Evolutionary conservation across 345 rosid genomes (phyloP), one percentile per base, ranked within the genome.

Genomic region (Camelina laxa): DNA sequence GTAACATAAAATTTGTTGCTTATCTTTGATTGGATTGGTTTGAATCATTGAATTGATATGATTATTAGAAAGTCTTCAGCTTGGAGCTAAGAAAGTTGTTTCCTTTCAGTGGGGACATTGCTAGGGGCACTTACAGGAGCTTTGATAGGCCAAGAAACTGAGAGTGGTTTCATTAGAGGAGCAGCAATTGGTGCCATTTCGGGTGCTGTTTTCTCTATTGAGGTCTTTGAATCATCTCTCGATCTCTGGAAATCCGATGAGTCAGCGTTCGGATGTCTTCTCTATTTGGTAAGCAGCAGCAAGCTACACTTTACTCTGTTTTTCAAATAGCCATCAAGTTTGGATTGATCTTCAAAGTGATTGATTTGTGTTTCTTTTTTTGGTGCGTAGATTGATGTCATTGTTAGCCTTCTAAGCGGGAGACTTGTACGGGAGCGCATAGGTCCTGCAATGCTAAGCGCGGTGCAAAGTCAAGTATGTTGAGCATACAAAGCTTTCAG

Each of bases 401-500:
- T 95, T 71, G 94, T 89, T 64, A 95, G 98, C 82, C 99, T 95
- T 79, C 77, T 95, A 11, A 95, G 97, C 27, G 98, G 99, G 58
- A 89, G 98, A 75, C 97, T 95, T 60, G 97, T 95, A 14, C 88
- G 98, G 0, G 99, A 95, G 54, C 86, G 92, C 59, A 90, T 95
- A 48, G 99, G 96, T 66, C 99, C 99, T 5, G 99, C 99, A 1
- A 92, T 95, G 99, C 84, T 95, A 58, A 95, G 97, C 80, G 99
- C 99, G 0, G 99, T 95, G 62, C 99, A 95, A 78, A 95, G 96
- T 77, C 98, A 92, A 89, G 99, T 94, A 90, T 81, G 44, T 4
- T 38, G n/a, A n/a, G 10, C n/a, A 44, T 24, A 20, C 55, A 3
- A 2, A 39, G 1, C 56, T 55, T 41, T 61, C 60, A 75, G 16